phyloP scores from a whole-genome alignment of 345 rosid genomes.

The Moricandia arvensis region DNA sequence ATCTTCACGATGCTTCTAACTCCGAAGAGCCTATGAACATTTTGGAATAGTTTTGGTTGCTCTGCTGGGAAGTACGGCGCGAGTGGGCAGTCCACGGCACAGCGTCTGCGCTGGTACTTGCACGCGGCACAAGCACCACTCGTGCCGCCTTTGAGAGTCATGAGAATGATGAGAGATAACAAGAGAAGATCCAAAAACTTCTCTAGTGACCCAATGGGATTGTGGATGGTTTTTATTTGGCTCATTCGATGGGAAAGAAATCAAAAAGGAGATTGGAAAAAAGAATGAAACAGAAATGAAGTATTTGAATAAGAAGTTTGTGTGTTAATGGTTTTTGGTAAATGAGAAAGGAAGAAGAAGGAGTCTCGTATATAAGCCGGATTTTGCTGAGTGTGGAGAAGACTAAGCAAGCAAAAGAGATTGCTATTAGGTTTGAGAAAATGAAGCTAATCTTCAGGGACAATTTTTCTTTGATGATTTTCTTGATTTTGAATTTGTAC shows the following conservation, averaged over 20 bases:
- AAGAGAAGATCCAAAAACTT: slow-evolving; percentile 19
- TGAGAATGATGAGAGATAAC: slow-evolving; percentile 14
- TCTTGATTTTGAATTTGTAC: neutral
- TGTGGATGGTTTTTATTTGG: slow-evolving; percentile 1
- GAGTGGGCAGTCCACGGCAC: slow-evolving; percentile 63
- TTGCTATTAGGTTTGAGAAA: neutral
- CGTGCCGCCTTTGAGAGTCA: slow-evolving; percentile 91
- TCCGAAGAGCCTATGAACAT: slow-evolving; percentile 79
- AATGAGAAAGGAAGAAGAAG: neutral
- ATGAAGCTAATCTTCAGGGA: neutral
- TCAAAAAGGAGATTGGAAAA: neutral
- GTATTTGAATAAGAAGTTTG: neutral
- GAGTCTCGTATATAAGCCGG: slow-evolving; percentile 18
- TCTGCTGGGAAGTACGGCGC: slow-evolving; percentile 87
- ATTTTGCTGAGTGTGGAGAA: neutral
- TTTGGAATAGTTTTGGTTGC: slow-evolving; percentile 64
- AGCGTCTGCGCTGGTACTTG: slow-evolving; percentile 80
- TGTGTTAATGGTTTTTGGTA: slow-evolving; percentile 19
- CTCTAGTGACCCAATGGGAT: slow-evolving; percentile 3
- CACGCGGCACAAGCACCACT: slow-evolving; percentile 97
- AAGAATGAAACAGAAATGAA: neutral
- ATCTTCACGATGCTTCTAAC: slow-evolving; percentile 72
- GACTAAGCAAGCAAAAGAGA: slow-evolving; percentile 3
- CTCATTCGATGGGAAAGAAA: slow-evolving; percentile 29
- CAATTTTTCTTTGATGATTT: neutral